These are phyloP conservation scores for Globisporangium ultimum DNA, from an alignment of 352 stramenopile species.

Conservation along the genomic window DNA sequence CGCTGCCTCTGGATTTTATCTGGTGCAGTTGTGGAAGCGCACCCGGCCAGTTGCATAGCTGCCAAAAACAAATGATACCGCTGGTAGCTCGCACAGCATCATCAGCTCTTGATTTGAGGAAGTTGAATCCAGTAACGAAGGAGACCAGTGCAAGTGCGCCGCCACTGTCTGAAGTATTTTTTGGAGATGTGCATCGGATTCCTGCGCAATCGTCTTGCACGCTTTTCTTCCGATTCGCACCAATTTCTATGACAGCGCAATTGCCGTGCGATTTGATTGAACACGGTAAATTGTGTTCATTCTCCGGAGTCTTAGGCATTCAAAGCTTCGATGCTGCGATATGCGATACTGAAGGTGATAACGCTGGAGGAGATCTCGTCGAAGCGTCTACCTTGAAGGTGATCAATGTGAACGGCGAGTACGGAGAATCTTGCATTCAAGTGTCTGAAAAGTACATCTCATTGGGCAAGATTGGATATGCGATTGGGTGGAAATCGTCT, in stretches of 20 bases:
- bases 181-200: conserved; percentile 42
- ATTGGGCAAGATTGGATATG: conserved; percentile 83
- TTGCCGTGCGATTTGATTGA: conserved; percentile 56
- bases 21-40: conserved; percentile 32
- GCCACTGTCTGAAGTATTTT: conserved; percentile 34
- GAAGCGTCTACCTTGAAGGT: conserved; percentile 68
- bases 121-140: conserved; percentile 11
- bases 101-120: conserved; percentile 27
- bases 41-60: conserved; percentile 5
- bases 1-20: conserved; percentile 55
- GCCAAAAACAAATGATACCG: conserved; percentile 8
- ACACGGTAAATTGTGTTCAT: conserved; percentile 47
- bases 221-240: conserved; percentile 70
- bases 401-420: conserved; percentile 53
- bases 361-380: conserved; percentile 7
- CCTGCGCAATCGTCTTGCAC: conserved; percentile 40
- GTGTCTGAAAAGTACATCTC: conserved; percentile 50
- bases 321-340: conserved; percentile 48
- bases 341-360: conserved; percentile 3
- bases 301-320: conserved; percentile 70
- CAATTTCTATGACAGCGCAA: conserved; percentile 49
- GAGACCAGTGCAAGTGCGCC: conserved; percentile 1
- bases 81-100: conserved; percentile 27
- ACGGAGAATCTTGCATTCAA: conserved; percentile 58
- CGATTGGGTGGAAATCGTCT: conserved; percentile 67